Conservation (phyloP, 2,329 filamentous ascomycete species). For the Aspergillus neotritici region DNA sequence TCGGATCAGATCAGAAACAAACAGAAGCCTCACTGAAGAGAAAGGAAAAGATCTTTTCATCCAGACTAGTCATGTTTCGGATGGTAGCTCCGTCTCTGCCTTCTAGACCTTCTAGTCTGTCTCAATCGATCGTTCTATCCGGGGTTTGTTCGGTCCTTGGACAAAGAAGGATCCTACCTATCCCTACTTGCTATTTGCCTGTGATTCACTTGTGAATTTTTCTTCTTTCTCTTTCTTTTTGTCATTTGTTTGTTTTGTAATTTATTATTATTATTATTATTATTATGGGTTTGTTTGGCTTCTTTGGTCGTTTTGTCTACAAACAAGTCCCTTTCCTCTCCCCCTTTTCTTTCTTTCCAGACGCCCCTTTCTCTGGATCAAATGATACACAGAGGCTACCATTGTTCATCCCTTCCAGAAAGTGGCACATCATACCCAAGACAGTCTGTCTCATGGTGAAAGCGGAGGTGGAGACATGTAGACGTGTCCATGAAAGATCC, state of each 20-base stretch:
- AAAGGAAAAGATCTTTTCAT: neutral
- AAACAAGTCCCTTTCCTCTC: neutral
- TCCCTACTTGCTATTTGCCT: too few relatives aligned
- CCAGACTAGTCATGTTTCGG: slow-evolving; percentile 5
- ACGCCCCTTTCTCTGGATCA: neutral
- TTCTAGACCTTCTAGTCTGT: slow-evolving; percentile 9
- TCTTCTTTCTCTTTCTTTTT: neutral
- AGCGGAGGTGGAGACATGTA: neutral
- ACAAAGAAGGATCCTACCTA: neutral
- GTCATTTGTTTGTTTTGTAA: too few relatives aligned
- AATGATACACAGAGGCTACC: neutral
- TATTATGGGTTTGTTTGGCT: too few relatives aligned
- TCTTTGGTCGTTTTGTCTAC: too few relatives aligned
- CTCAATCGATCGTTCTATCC: neutral
- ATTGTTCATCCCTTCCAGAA: neutral
- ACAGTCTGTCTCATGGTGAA: too few relatives aligned
- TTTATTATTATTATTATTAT: too few relatives aligned
- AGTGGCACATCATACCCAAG: too few relatives aligned
- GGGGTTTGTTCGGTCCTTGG: slow-evolving; percentile 1
- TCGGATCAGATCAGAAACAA: neutral
- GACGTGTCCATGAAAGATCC: neutral
- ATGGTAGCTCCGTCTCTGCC: too few relatives aligned
- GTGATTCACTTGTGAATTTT: too few relatives aligned
- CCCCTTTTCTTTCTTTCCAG: neutral
- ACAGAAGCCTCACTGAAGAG: too few relatives aligned